Evolutionary conservation across 768 basidiomycete species (phyloP), one percentile per base, ranked within the genome.

Genomic region (Dentipellis sp.): DNA sequence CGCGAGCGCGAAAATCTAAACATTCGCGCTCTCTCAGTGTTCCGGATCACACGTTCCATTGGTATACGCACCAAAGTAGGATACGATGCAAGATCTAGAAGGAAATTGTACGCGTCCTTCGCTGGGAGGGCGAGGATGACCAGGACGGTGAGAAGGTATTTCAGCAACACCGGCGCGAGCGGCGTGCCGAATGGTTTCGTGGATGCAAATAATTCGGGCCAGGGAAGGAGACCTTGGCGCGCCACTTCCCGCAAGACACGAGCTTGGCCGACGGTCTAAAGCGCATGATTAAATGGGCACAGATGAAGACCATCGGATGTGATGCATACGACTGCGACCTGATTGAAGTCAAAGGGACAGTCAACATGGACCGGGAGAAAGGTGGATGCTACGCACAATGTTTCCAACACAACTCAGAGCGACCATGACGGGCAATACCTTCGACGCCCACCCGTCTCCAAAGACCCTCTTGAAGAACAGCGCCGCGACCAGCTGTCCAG

Each of bases 161-260:
- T 56, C 47, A 78, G 66, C 22, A 66, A 54, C 2, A 75, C 69
- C 5, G 78, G 75, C 1, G 69, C 75, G 5, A 73, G 60, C 2
- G 80, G 78, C 1, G 78, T 78, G 35, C 74, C 75, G 53, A 80
- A 78, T 4, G 78, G 78, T 50, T 69, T 67, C 10, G 72, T 78
- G 2, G 75, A 75, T 2, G 75, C 71, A 62, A 77, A 79, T 64
- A 80, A 74, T 6, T 62, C 65, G 2, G 77, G 71, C 50, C 69
- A 78, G 0, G 79, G 79, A n/a, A 81, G 66, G 4, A 81, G 66
- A 10, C 79, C 79, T 67, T 80, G 78, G 50, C 79, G 70, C 12
- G 75, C 78, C 36, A 78, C 69, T 64, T 81, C 80, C 19, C 78
- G 73, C 29, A 80, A 68, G 48, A 79, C 66, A 42, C 78, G 72